Percentiles rank a stretch among this genome's conserved stretches.
Conservation (phyloP, 345 rosid species). For the Erysimum cheiranthoides region DNA sequence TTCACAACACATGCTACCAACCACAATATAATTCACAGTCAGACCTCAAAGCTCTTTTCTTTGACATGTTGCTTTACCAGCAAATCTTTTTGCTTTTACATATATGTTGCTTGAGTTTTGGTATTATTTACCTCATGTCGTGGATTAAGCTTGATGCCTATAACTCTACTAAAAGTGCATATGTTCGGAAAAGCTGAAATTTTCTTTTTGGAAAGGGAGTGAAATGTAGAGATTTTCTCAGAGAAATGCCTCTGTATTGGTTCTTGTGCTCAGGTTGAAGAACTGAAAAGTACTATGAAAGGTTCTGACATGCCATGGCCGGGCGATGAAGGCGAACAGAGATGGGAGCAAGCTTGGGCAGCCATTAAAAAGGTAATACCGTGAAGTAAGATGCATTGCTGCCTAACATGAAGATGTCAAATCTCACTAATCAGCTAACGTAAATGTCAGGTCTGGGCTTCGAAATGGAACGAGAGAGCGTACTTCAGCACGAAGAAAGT, state of each 20-base stretch:
- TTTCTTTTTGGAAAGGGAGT: background rate
- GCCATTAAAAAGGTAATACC: conserved; percentile 86
- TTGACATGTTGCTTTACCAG: conserved; percentile 1
- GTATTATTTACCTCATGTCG: background rate
- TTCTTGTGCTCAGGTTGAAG: conserved; percentile 69
- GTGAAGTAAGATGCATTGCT: conserved; percentile 7
- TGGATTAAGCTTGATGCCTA: conserved; percentile 27
- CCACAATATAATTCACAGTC: background rate
- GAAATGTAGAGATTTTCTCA: conserved; percentile 9
- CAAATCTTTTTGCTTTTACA: background rate
- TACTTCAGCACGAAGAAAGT: conserved; percentile 92
- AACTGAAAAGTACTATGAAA: conserved; percentile 80
- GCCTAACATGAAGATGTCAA: conserved; percentile 20
- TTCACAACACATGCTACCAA: conserved; percentile 8
- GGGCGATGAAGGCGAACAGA: conserved; percentile 87
- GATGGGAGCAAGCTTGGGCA: conserved; percentile 98
- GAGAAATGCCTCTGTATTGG: conserved; percentile 25
- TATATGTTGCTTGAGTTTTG: background rate
- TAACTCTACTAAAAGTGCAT: background rate
- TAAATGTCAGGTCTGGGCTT: conserved; percentile 89
- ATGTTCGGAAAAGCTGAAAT: background rate
- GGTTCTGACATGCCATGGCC: conserved; percentile 98
- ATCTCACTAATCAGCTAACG: conserved; percentile 23
- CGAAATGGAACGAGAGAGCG: conserved; percentile 99
- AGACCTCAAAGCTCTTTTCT: background rate